A percentile compares a stretch with the other conserved stretches of the same genome.
Evolutionary conservation across 2,329 filamentous ascomycete species (phyloP).

Genomic region (Decorospora gaudefroyi): DNA sequence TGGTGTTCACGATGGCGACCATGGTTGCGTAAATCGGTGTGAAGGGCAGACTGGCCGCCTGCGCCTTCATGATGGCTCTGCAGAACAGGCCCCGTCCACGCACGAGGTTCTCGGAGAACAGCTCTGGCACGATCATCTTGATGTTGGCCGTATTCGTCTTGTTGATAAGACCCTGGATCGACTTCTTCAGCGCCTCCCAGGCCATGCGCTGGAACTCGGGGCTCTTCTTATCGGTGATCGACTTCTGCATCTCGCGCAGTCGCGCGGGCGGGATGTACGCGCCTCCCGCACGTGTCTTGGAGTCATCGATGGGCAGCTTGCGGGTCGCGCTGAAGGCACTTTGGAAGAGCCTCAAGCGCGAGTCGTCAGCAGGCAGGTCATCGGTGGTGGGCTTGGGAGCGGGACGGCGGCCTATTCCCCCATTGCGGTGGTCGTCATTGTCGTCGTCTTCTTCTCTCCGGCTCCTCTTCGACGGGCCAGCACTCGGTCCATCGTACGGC

Average conservation of each 20-base stretch:
- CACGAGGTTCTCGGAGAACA: slow-evolving; percentile 92
- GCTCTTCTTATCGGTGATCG: slow-evolving; percentile 94
- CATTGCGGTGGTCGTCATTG: slow-evolving; percentile 54
- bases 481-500: slow-evolving; percentile 40
- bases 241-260: slow-evolving; percentile 87
- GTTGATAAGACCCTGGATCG: slow-evolving; percentile 98
- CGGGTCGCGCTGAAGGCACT: slow-evolving; percentile 53
- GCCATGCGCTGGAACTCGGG: slow-evolving; percentile 99
- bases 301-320: slow-evolving; percentile 92
- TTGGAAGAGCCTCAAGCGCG: slow-evolving; percentile 45
- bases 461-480: slow-evolving; percentile 48
- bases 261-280: slow-evolving; percentile 95
- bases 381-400: slow-evolving; percentile 19
- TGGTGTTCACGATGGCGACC: slow-evolving; percentile 96
- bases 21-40: slow-evolving; percentile 96
- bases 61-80: slow-evolving; percentile 96
- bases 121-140: slow-evolving; percentile 93
- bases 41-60: slow-evolving; percentile 92
- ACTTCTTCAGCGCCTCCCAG: slow-evolving; percentile 98
- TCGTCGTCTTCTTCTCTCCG: slow-evolving; percentile 26
- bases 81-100: slow-evolving; percentile 92
- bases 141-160: slow-evolving; percentile 99
- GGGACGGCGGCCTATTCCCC: slow-evolving; percentile 72
- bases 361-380: slow-evolving; percentile 39
- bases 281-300: slow-evolving; percentile 87